Base-by-base conservation (phyloP, 2,329 filamentous ascomycete genomes). In the Elsinoe arachidis region DNA sequence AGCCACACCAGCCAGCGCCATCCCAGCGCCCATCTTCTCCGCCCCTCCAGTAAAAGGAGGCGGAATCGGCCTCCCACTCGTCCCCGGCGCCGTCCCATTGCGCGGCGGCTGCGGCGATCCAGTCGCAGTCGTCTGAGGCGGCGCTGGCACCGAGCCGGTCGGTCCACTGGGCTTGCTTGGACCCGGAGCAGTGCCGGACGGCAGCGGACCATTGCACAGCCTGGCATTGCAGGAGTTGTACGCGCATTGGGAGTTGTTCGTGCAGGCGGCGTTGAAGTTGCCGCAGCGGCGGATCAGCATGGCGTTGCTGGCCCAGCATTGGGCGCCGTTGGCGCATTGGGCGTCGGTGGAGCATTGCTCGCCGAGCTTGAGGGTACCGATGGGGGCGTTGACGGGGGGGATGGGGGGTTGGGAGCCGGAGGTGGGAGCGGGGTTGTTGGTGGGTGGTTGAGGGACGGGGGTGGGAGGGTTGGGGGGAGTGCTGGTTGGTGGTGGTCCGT, bases 151-250 rank as follows among this genome's bases (percentile, higher is more conserved):
- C 12, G 46, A 35, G n/a, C 46, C 23, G 2, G 46, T 35, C n/a
- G 41, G 41, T 35, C 46, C 46, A 6, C 33, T 51, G 11, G 46
- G 46, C 26, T 34, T 34, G 26, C 26, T 30, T 51, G 46, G 46
- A 26, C 23, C 46, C 15, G 46, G 46, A n/a, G 46, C 46, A 26
- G 46, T 51, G 6, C 46, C 46, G 46, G 46, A n/a, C 10, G 46
- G 41, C 3, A 26, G 19, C 44, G 63, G 44, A 15, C 64, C 64
- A 37, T 60, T 63, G 61, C 64, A 66, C 19, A 66, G 51, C 2
- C 63, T 61, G 9, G 60, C 58, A 39, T 63, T 59, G 62, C 64
- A 66, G 12, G 63, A 63, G 47, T 65, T 66, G 61, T 46, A 61
- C 2, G 63, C 64, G 35, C 64, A 66, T 51, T 66, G 63, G 10